Conservation (phyloP, 2,329 filamentous ascomycete species). For the Cordyceps farinosa region DNA sequence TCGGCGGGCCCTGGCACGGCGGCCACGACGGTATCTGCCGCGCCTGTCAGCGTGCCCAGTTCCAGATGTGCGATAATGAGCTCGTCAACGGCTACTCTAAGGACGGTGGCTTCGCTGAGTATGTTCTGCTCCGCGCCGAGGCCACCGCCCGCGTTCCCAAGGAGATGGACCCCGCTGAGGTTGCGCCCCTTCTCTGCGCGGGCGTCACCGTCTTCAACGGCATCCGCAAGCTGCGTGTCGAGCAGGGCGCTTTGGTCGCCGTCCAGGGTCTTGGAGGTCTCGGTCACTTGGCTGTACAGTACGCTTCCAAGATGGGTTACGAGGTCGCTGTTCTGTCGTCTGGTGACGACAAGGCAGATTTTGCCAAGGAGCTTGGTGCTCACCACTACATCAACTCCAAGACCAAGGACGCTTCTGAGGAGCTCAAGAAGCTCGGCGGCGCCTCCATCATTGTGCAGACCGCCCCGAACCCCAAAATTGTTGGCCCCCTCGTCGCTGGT, state of each 20-base stretch:
- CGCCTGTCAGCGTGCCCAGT: slow-evolving; percentile 55
- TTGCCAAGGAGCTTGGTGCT: slow-evolving; percentile 51
- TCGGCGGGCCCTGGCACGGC: slow-evolving; percentile 68
- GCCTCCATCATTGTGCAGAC: slow-evolving; percentile 61
- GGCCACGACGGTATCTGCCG: slow-evolving; percentile 58
- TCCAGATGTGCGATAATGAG: slow-evolving; percentile 60
- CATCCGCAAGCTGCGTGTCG: slow-evolving; percentile 51
- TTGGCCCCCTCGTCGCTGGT: slow-evolving; percentile 51
- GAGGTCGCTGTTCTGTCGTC: slow-evolving; percentile 65
- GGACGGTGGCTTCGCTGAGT: slow-evolving; percentile 67
- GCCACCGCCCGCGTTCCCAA: slow-evolving; percentile 55
- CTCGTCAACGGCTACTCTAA: slow-evolving; percentile 58
- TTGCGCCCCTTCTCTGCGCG: slow-evolving; percentile 60
- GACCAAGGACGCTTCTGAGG: slow-evolving; percentile 44
- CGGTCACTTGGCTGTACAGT: slow-evolving; percentile 75
- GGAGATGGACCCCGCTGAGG: slow-evolving; percentile 48
- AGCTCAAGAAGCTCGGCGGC: slow-evolving; percentile 55
- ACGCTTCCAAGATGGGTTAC: slow-evolving; percentile 72
- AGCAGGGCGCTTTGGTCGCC: slow-evolving; percentile 51
- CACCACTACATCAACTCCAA: slow-evolving; percentile 49
- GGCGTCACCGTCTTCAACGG: slow-evolving; percentile 62
- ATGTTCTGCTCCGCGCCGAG: slow-evolving; percentile 57
- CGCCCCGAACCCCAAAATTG: slow-evolving; percentile 55
- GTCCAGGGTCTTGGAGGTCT: slow-evolving; percentile 71
- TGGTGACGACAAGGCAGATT: slow-evolving; percentile 63